These are phyloP conservation scores for Smittium mucronatum DNA, from an alignment of 371 early-diverging fungal genomes.

Conservation along the genomic window DNA sequence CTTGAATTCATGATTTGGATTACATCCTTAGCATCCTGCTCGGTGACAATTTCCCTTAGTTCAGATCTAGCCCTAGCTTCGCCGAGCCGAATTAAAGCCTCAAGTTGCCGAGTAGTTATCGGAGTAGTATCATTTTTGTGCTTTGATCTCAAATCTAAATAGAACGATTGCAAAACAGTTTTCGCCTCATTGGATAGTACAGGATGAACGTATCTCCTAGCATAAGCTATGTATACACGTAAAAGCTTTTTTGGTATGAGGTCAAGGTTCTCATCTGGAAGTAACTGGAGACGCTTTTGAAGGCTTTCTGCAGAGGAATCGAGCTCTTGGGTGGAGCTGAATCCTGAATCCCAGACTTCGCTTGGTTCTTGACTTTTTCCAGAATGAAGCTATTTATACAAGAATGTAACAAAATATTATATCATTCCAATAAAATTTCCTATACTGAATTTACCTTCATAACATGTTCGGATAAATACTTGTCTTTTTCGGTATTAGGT, in stretches of 20 bases:
- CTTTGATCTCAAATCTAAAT: constrained; percentile 52
- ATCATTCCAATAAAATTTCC: neutral
- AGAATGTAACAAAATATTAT: neutral
- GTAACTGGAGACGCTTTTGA: constrained; percentile 27
- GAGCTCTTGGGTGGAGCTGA: neutral
- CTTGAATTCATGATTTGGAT: constrained; percentile 41
- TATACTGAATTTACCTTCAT: constrained; percentile 33
- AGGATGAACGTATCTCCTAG: constrained; percentile 62
- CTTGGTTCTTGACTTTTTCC: neutral
- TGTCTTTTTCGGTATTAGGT: constrained; percentile 44
- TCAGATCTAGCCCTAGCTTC: constrained; percentile 53
- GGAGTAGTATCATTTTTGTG: constrained; percentile 57
- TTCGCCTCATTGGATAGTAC: constrained; percentile 40
- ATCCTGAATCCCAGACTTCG: neutral
- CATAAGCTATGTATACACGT: constrained; percentile 66
- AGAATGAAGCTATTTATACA: constrained; percentile 1
- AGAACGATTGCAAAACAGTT: constrained; percentile 49
- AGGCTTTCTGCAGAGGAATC: neutral
- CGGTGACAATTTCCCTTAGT: constrained; percentile 43
- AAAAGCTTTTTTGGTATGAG: constrained; percentile 42
- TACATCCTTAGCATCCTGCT: constrained; percentile 54
- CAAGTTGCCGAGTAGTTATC: constrained; percentile 52
- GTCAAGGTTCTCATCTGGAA: constrained; percentile 35
- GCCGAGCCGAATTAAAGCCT: constrained; percentile 43
- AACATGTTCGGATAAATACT: constrained; percentile 46